A percentile compares a stretch with the other conserved stretches of the same genome.
These are phyloP conservation scores for Suillus fuscotomentosus DNA, from an alignment of 768 basidiomycete genomes.

Conservation along the genomic window DNA sequence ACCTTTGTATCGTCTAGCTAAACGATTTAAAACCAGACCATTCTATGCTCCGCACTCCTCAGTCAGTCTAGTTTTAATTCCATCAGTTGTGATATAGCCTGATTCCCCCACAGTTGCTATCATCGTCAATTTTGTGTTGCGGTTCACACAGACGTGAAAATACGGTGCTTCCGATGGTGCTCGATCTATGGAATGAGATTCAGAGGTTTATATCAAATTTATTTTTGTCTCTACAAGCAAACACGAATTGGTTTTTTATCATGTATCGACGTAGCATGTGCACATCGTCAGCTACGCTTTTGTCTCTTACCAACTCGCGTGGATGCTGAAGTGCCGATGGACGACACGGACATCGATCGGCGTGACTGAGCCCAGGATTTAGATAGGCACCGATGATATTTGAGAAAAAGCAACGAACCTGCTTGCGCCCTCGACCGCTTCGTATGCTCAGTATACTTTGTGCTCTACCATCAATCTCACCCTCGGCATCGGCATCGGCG, in stretches of 20 bases:
- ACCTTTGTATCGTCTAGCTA: constrained; percentile 8
- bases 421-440: constrained; percentile 58
- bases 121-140: constrained; percentile 80
- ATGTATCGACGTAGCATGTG: neutral
- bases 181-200: neutral
- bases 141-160: constrained; percentile 51
- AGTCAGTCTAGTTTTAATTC: constrained; percentile 39
- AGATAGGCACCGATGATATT: neutral
- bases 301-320: constrained; percentile 58
- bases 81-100: neutral
- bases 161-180: neutral
- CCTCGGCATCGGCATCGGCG: constrained; percentile 18
- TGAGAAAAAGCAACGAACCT: constrained; percentile 31
- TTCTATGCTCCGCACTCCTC: constrained; percentile 80
- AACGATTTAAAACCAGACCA: constrained; percentile 49
- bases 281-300: constrained; percentile 42
- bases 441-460: constrained; percentile 63
- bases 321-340: constrained; percentile 65
- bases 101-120: constrained; percentile 60
- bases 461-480: constrained; percentile 54
- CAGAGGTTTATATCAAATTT: neutral
- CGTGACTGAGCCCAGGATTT: constrained; percentile 38
- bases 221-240: constrained; percentile 8
- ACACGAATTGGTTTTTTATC: constrained; percentile 9
- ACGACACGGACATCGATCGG: constrained; percentile 73